A percentile compares a stretch with the other conserved stretches of the same genome.
Conservation (phyloP, 2,329 filamentous ascomycete species). For the Penicillium sp. region DNA sequence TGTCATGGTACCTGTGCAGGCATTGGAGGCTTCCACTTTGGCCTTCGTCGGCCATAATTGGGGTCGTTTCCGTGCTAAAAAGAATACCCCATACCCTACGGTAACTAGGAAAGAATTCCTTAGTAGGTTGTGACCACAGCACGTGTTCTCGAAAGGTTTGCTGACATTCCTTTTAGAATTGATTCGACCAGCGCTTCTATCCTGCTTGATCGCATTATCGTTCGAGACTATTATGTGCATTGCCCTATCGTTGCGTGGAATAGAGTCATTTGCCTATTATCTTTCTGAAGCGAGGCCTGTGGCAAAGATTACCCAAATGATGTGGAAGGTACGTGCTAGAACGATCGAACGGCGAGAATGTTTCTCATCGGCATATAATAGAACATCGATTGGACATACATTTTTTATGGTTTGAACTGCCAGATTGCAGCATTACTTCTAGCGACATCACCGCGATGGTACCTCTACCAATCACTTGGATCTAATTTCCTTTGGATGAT, state of each 20-base stretch:
- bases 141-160: not conserved
- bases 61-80: slow-evolving; percentile 48
- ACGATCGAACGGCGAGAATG: slow-evolving; percentile 49
- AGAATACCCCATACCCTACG: not conserved
- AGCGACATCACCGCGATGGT: slow-evolving; percentile 65
- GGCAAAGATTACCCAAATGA: slow-evolving; percentile 60
- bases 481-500: slow-evolving; percentile 69
- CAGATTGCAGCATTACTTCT: slow-evolving; percentile 64
- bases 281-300: slow-evolving; percentile 59
- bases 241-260: slow-evolving; percentile 60
- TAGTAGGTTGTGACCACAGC: slow-evolving; percentile 5
- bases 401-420: slow-evolving; percentile 27
- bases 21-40: slow-evolving; percentile 64
- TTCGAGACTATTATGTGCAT: slow-evolving; percentile 63
- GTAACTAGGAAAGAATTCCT: slow-evolving; percentile 18
- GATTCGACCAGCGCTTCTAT: slow-evolving; percentile 53
- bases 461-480: slow-evolving; percentile 63
- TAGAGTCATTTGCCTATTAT: slow-evolving; percentile 61
- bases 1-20: slow-evolving; percentile 69
- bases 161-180: slow-evolving; percentile 38
- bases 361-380: not conserved
- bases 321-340: slow-evolving; percentile 54
- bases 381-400: slow-evolving; percentile 15
- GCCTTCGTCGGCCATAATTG: slow-evolving; percentile 67
- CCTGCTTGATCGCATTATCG: slow-evolving; percentile 43